Evolutionary conservation across 1,284 basidiomycete genomes (phyloP), one percentile per base, ranked within the genome.

Genomic region (Heterobasidion parviporum): DNA sequence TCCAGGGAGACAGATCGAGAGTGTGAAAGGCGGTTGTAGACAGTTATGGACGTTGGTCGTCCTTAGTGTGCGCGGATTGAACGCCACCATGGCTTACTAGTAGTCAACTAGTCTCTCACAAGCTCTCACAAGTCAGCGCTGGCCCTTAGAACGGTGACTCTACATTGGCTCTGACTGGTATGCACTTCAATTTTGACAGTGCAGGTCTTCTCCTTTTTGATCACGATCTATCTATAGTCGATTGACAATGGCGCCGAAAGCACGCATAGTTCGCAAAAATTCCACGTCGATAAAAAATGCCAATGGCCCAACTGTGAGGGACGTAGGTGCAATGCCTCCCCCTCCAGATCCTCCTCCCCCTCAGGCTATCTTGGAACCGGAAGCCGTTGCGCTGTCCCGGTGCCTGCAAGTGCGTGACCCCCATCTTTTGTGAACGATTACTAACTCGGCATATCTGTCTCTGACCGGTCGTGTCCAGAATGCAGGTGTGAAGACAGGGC

Each of bases 401-500:
- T 83, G 78, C 63, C 71, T 89, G 26, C 82, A 81, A 73, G 87
- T 80, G 59, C 58, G 69, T 57, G 56, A n/a, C 52, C 12, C 36
- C 14, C 47, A n/a, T 33, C 16, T 9, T 54, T 18, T n/a, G 14
- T 45, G 7, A 46, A 20, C 26, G 26, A 26, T 26, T 4, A 26
- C 26, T 26, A 26, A 26, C 26, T 6, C 26, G 6, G 26, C 26
- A 26, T 26, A 6, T 54, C 16, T 12, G 49, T 36, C 33, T 52
- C 15, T 45, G 32, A 20, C 1, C 36, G 46, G 47, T 57, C 50
- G 18, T 14, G 16, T 45, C 5, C 51, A 88, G 85, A 82, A 80
- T 62, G 78, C 82, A n/a, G 76, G 81, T 8, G 71, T 87, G 6
- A 87, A 82, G 66, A 82, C 84, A 1, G 85, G 79, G 8, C 81